Conservation (phyloP, 2,329 filamentous ascomycete species). For the Fusarium sp. region DNA sequence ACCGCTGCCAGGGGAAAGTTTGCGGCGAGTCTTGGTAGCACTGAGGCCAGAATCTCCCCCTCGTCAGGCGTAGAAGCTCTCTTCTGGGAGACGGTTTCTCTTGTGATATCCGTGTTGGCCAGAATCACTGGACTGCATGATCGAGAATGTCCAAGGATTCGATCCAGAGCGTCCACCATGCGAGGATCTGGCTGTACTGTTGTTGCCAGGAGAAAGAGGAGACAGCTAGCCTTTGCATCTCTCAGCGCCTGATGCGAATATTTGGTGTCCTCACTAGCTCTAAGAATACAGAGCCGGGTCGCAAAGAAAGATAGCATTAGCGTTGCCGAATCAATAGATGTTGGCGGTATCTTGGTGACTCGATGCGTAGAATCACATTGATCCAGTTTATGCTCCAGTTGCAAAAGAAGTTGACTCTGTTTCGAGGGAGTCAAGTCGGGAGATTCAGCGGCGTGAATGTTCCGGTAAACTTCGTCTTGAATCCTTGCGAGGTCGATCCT, state of each 20-base stretch:
- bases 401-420: constrained; percentile 16
- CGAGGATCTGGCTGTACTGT: constrained; percentile 22
- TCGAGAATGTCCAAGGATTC: constrained; percentile 18
- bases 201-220: constrained; percentile 38
- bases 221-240: constrained; percentile 40
- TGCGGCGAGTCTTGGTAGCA: constrained; percentile 32
- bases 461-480: constrained; percentile 39
- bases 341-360: constrained; percentile 20
- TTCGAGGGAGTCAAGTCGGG: constrained; percentile 9
- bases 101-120: background rate
- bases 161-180: constrained; percentile 26
- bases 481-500: constrained; percentile 38
- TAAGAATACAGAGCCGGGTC: constrained; percentile 34
- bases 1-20: constrained; percentile 38
- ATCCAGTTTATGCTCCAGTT: constrained; percentile 36
- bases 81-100: background rate
- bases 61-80: constrained; percentile 6
- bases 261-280: constrained; percentile 11
- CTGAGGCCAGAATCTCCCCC: constrained; percentile 11
- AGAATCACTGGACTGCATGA: background rate
- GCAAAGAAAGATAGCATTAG: constrained; percentile 39
- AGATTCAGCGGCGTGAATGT: constrained; percentile 24
- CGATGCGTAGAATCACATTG: constrained; percentile 33
- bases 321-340: constrained; percentile 9
- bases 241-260: constrained; percentile 5